Conservation (phyloP, 1,139 yeast genomes). For the Hanseniaspora uvarum region DNA sequence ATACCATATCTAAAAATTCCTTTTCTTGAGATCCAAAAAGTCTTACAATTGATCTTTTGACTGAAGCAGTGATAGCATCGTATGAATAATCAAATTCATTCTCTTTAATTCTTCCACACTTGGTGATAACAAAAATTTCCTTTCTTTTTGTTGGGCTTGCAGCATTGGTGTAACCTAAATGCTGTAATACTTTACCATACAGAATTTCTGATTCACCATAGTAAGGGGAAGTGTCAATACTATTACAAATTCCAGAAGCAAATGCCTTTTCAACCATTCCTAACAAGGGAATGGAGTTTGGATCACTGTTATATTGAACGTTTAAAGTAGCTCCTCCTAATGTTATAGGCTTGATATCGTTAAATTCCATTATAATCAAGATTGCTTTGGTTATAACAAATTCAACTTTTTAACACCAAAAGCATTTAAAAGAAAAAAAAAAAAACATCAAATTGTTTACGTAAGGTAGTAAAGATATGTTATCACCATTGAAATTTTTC, state of each 20-base stretch:
- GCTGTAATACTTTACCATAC: constrained; percentile 54
- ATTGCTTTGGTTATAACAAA: background rate
- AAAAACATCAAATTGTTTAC: no score
- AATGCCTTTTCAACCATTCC: constrained; percentile 55
- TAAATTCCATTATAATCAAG: constrained; percentile 25
- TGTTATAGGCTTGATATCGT: constrained; percentile 38
- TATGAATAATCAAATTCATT: constrained; percentile 69
- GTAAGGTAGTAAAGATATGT: no score
- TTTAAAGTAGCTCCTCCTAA: constrained; percentile 85
- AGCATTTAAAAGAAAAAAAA: no score
- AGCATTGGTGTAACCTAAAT: constrained; percentile 21
- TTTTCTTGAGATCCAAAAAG: constrained; percentile 31
- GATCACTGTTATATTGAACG: constrained; percentile 61
- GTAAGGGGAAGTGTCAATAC: constrained; percentile 85
- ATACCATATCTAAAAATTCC: constrained; percentile 63
- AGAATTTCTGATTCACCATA: constrained; percentile 80
- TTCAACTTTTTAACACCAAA: no score
- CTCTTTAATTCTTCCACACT: constrained; percentile 66
- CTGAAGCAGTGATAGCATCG: constrained; percentile 49
- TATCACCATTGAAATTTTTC: no score
- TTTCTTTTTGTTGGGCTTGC: constrained; percentile 36
- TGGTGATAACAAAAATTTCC: constrained; percentile 63
- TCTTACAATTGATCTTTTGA: constrained; percentile 54
- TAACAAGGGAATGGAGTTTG: constrained; percentile 46
- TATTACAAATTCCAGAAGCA: constrained; percentile 49